These are phyloP conservation scores for Apiotrichum gamsii DNA, from an alignment of 1,284 basidiomycete species.

Conservation along the genomic window DNA sequence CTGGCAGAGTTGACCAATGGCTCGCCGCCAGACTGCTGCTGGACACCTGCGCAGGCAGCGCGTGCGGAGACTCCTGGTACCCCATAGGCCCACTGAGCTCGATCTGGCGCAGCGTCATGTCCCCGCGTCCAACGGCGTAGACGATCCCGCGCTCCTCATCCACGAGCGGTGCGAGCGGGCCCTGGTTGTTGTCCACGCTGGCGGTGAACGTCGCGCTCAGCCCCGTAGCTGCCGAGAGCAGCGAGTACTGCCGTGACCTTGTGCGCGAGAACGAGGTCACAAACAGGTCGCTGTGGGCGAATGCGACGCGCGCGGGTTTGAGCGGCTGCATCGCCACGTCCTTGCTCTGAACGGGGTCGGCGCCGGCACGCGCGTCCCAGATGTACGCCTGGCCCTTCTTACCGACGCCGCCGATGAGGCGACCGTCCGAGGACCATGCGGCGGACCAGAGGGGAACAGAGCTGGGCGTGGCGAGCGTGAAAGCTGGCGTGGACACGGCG, in stretches of 20 bases:
- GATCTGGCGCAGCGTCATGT: conserved; percentile 48
- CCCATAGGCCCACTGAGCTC: conserved; percentile 42
- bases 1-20: conserved; percentile 37
- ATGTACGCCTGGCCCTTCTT: conserved; percentile 40
- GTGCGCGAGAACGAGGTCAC: conserved; percentile 45
- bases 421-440: conserved; percentile 44
- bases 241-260: conserved; percentile 31
- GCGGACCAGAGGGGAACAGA: conserved; percentile 35
- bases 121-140: conserved; percentile 46
- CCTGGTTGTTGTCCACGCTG: conserved; percentile 44
- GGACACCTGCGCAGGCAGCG: conserved; percentile 35
- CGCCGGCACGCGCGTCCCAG: conserved; percentile 38
- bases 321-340: conserved; percentile 33
- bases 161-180: conserved; percentile 41
- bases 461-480: conserved; percentile 19
- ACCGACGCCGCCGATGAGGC: conserved; percentile 34
- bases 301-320: conserved; percentile 38
- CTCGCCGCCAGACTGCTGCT: conserved; percentile 38
- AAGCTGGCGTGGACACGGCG: conserved; percentile 10
- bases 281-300: conserved; percentile 42
- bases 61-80: conserved; percentile 39
- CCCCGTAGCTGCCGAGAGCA: conserved; percentile 27
- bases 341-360: conserved; percentile 15
- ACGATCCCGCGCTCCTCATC: conserved; percentile 46
- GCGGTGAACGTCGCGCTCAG: conserved; percentile 32